Conservation (phyloP, 208 protist genomes). For the Porcisia hertigi region DNA sequence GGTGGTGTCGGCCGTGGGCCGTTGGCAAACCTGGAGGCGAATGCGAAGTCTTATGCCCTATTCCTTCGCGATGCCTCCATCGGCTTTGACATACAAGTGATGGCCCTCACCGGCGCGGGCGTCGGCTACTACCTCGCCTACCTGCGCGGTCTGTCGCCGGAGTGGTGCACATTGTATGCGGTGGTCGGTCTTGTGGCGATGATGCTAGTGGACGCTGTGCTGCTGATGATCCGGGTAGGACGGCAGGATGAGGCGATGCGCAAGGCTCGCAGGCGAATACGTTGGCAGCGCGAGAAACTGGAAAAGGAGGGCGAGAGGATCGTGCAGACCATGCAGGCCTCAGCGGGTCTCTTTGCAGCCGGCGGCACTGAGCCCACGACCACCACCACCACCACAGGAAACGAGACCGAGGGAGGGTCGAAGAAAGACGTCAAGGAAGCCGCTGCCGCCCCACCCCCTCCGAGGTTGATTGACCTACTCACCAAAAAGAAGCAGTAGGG, state of each 20-base stretch:
- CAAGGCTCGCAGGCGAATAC: constrained; percentile 28
- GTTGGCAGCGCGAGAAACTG: constrained; percentile 22
- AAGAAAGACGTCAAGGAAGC: not conserved
- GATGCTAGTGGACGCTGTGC: constrained; percentile 74
- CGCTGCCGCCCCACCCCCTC: not conserved
- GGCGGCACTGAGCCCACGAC: not conserved
- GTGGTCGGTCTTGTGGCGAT: constrained; percentile 63
- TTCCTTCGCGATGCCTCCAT: constrained; percentile 69
- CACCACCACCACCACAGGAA: not conserved
- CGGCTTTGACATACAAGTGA: constrained; percentile 76
- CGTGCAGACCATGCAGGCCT: constrained; percentile 25
- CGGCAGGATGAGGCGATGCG: constrained; percentile 49
- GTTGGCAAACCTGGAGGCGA: not conserved
- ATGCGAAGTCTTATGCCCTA: constrained; percentile 39
- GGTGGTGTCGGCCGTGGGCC: not conserved
- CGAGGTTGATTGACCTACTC: not conserved
- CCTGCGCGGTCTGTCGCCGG: constrained; percentile 42
- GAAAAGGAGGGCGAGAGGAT: constrained; percentile 15
- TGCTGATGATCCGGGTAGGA: constrained; percentile 61
- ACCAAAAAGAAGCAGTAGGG: constrained; percentile 27
- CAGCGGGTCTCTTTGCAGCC: not conserved
- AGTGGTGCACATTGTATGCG: constrained; percentile 62
- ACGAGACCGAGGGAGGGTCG: not conserved
- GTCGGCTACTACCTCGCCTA: constrained; percentile 77
- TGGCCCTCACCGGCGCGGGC: constrained; percentile 63